These are phyloP conservation scores for Globisporangium parvum DNA, from an alignment of 352 stramenopile species.

Conservation along the genomic window DNA sequence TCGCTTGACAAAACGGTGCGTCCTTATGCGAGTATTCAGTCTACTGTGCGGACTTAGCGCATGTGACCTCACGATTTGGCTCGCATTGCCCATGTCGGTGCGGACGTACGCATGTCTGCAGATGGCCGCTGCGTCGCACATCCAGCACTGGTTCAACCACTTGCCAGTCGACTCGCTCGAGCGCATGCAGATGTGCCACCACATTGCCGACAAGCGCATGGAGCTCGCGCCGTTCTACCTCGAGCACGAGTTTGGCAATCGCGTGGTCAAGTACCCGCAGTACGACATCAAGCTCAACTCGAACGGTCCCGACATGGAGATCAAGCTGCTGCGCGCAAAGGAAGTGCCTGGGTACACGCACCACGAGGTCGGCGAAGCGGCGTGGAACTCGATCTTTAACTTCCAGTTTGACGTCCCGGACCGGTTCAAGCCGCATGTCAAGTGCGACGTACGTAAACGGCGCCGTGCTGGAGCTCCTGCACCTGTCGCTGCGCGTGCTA, in stretches of 20 bases:
- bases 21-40: background rate
- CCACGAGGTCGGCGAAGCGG: constrained; percentile 51
- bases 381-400: constrained; percentile 75
- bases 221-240: constrained; percentile 45
- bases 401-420: constrained; percentile 67
- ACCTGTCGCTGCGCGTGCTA: background rate
- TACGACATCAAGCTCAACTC: constrained; percentile 81
- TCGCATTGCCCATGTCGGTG: background rate
- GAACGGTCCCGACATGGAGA: constrained; percentile 74
- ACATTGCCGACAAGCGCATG: constrained; percentile 53
- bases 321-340: constrained; percentile 66
- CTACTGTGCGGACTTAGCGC: background rate
- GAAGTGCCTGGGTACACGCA: constrained; percentile 49
- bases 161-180: constrained; percentile 58
- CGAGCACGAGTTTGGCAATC: constrained; percentile 39
- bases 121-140: constrained; percentile 22
- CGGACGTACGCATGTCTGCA: constrained; percentile 9
- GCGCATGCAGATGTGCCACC: constrained; percentile 36
- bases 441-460: constrained; percentile 31
- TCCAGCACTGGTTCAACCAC: constrained; percentile 66
- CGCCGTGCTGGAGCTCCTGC: too few species aligned
- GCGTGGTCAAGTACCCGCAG: constrained; percentile 40
- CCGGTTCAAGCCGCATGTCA: constrained; percentile 59
- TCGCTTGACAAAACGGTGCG: constrained; percentile 19
- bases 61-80: background rate